phyloP scores from a whole-genome alignment of 805 yeast species.

The Lipomyces sp. region DNA sequence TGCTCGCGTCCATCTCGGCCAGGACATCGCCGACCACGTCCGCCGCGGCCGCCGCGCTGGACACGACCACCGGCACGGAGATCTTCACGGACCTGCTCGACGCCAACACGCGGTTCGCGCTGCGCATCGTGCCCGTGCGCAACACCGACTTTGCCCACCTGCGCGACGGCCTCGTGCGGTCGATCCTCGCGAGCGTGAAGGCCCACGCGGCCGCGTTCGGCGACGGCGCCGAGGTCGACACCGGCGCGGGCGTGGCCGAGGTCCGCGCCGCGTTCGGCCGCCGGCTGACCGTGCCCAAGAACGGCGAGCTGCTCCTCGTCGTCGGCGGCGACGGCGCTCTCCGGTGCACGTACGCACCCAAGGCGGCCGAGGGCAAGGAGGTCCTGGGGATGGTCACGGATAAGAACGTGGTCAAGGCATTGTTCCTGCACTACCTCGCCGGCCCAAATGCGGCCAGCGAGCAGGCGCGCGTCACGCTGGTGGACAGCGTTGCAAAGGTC shows the following conservation, averaged over 20 bases:
- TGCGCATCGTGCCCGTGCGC: slow-evolving; percentile 80
- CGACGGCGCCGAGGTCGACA: slow-evolving; percentile 42
- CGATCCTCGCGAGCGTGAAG: slow-evolving; percentile 56
- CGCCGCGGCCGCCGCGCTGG: slow-evolving; percentile 33
- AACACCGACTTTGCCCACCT: slow-evolving; percentile 89
- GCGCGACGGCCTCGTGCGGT: slow-evolving; percentile 82
- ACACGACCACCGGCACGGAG: slow-evolving; percentile 50
- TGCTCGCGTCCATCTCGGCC: not conserved
- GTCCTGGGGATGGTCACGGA: slow-evolving; percentile 59
- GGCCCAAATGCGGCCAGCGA: slow-evolving; percentile 65
- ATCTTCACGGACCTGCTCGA: slow-evolving; percentile 57
- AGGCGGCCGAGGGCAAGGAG: slow-evolving; percentile 5
- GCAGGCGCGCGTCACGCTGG: slow-evolving; percentile 17
- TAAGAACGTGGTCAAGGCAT: slow-evolving; percentile 61
- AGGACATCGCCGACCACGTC: not conserved
- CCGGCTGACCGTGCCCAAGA: slow-evolving; percentile 71
- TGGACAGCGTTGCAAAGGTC: slow-evolving; percentile 4
- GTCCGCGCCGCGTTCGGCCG: slow-evolving; percentile 57
- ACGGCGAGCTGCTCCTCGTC: slow-evolving; percentile 63
- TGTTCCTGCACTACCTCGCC: slow-evolving; percentile 72
- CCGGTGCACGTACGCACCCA: slow-evolving; percentile 17
- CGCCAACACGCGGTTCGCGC: slow-evolving; percentile 58
- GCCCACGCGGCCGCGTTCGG: not conserved
- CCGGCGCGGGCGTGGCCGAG: slow-evolving; percentile 65
- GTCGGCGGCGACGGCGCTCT: slow-evolving; percentile 49